A percentile compares a stretch with the other conserved stretches of the same genome.
phyloP scores from a whole-genome alignment of 306 rosid genomes.

The Datisca glomerata region DNA sequence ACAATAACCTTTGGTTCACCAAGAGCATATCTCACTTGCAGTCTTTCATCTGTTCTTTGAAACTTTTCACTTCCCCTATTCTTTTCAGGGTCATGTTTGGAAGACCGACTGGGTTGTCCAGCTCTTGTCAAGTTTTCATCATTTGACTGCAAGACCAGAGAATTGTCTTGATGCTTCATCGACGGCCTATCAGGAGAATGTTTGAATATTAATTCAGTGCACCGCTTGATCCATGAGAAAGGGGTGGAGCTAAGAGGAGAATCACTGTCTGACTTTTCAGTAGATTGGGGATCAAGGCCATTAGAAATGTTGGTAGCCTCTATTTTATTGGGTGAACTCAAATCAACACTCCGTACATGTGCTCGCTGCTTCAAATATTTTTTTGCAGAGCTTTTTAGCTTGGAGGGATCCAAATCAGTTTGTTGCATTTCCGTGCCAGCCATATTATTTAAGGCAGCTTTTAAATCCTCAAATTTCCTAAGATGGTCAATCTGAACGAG shows the following conservation, averaged over 20 bases:
- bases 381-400: constrained; percentile 30
- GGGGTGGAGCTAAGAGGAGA: constrained; percentile 44
- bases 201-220: constrained; percentile 55
- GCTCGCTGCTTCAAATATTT: constrained; percentile 28
- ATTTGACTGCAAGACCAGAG: constrained; percentile 12
- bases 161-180: constrained; percentile 17
- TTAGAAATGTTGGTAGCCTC: constrained; percentile 17
- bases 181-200: constrained; percentile 40
- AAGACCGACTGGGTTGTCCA: constrained; percentile 9
- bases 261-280: constrained; percentile 22
- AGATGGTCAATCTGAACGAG: constrained; percentile 57
- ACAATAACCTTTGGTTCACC: constrained; percentile 82
- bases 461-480: constrained; percentile 53
- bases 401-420: constrained; percentile 40
- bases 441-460: constrained; percentile 49
- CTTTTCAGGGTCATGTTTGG: constrained; percentile 11
- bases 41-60: constrained; percentile 23
- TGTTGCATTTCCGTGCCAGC: constrained; percentile 36
- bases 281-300: constrained; percentile 37
- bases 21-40: constrained; percentile 23
- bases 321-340: constrained; percentile 19
- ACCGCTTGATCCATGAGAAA: constrained; percentile 67
- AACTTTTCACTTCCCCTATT: constrained; percentile 24
- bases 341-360: constrained; percentile 12
- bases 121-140: constrained; percentile 15